Evolutionary conservation across 2,329 filamentous ascomycete genomes (phyloP).

Genomic region (Pezicula radicicola): DNA sequence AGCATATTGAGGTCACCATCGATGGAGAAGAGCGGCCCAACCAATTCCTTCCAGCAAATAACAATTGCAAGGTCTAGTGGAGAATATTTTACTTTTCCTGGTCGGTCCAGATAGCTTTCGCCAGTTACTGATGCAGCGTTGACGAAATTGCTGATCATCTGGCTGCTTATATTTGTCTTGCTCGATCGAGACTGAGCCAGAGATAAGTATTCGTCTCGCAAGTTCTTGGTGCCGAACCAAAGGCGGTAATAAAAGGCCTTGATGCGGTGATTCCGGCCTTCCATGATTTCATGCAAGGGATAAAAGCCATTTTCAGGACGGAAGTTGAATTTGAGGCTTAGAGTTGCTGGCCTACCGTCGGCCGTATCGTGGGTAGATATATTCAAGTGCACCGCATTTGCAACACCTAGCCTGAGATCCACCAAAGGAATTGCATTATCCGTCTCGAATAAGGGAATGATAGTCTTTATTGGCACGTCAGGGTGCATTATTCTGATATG

Average conservation of each 20-base stretch:
- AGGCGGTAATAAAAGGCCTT: slow-evolving; percentile 97
- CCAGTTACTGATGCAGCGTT: slow-evolving; percentile 94
- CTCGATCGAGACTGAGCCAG: slow-evolving; percentile 87
- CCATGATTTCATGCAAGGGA: slow-evolving; percentile 92
- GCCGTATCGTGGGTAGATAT: slow-evolving; percentile 88
- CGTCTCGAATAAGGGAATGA: slow-evolving; percentile 81
- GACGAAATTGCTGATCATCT: slow-evolving; percentile 93
- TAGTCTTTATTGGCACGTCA: slow-evolving; percentile 74
- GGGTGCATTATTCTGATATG: slow-evolving; percentile 82
- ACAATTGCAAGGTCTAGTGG: slow-evolving; percentile 98
- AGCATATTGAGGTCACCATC: slow-evolving; percentile 92
- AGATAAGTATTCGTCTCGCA: slow-evolving; percentile 80
- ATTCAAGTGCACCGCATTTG: slow-evolving; percentile 77
- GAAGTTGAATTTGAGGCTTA: slow-evolving; percentile 84
- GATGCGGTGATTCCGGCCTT: slow-evolving; percentile 89
- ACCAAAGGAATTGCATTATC: slow-evolving; percentile 79
- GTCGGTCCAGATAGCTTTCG: slow-evolving; percentile 90
- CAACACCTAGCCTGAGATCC: slow-evolving; percentile 69
- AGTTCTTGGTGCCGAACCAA: slow-evolving; percentile 84
- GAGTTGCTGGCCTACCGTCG: slow-evolving; percentile 69
- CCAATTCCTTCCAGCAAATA: slow-evolving; percentile 94
- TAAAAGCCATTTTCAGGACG: slow-evolving; percentile 90
- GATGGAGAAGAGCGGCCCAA: slow-evolving; percentile 89
- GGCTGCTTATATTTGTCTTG: slow-evolving; percentile 75
- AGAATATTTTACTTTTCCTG: slow-evolving; percentile 85